Evolutionary conservation across 202 grass and related monocot genomes (phyloP), one percentile per base, ranked within the genome.

Genomic region (Carex sylvatica): DNA sequence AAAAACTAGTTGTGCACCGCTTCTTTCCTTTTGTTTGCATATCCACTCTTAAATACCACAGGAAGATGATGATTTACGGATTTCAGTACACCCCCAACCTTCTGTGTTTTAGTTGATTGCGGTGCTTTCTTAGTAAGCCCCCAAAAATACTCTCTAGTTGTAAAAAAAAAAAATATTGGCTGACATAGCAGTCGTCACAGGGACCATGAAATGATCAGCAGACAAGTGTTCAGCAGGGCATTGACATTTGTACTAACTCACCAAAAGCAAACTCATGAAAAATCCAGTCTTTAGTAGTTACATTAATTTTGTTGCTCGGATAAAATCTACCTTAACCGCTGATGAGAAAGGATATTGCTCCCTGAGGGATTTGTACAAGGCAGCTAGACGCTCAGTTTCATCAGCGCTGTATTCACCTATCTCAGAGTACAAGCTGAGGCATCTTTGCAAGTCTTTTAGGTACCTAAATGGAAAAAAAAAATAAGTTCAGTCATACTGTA

Each of bases 331-430:
- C 93, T 99, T 99, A 72, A 89, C 93, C 86, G 97, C 97, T 44
- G 93, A 96, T 91, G 97, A 99, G 85, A 83, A 97, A 80, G 78
- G 82, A 84, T 97, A 99, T 60, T 97, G 85, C 84, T 97, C 90
- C 87, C 85, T 89, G 9, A 97, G 97, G 79, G 93, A 97, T 61
- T 84, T 87, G 79, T 99, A 99, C 72, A 99, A 88, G 31, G 87
- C 76, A 82, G 69, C 84, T 82, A 99, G 79, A 58, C 61, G 82
- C 47, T 99, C 91, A 88, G 88, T 89, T 53, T 92, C 97, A 83
- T 86, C 88, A 86, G 85, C 6, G 2, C 87, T 84, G 87, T 97
- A 97, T 87, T 92, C 83, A 84, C 97, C 93, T 83, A 88, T 94
- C 70, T 94, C 89, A 88, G 91, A 89, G 75, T 97, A 94, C 23